Base-by-base conservation (phyloP, 441 rosid genomes). In the Euphorbia celastroides region DNA sequence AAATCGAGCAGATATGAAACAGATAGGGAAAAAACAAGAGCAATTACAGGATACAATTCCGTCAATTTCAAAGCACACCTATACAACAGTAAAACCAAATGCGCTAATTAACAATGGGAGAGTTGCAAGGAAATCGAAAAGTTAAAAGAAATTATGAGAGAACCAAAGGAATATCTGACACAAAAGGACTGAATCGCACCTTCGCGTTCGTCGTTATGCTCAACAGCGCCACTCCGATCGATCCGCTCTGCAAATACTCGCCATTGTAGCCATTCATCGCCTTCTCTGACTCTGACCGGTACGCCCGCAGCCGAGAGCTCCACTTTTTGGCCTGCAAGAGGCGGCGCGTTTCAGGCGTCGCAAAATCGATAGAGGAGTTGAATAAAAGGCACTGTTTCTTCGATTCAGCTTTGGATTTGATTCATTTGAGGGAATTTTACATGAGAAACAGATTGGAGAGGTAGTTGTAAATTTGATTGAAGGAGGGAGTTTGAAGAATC, bases 131-230 rank as follows among this genome's bases (percentile, higher is more conserved):
- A n/a, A n/a, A n/a, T n/a, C n/a, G n/a, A n/a, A n/a, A n/a, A n/a
- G n/a, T n/a, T n/a, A n/a, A n/a, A n/a, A n/a, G n/a, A n/a, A n/a
- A n/a, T n/a, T n/a, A n/a, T n/a, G n/a, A n/a, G n/a, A n/a, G n/a
- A n/a, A n/a, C n/a, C n/a, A n/a, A n/a, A n/a, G n/a, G n/a, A n/a
- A n/a, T n/a, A n/a, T n/a, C n/a, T n/a, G 90, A 82, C 51, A 88
- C 90, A 16, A 88, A 82, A 7, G 98, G 98, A 67, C 94, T 88
- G 46, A 93, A 81, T 72, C 79, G 81, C 8, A 88, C 81, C 72
- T 81, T 88, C 3, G 92, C 98, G 10, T 76, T 81, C 19, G 96
- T 80, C 16, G 96, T 90, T 12, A 84, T 79, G 72, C 90, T 88
- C 60, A 93, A 79, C 5, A 93, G 79, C 48, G 92, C 93, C 66